Conservation (phyloP, 108 stramenopile genomes). For the Tribonema minus region DNA sequence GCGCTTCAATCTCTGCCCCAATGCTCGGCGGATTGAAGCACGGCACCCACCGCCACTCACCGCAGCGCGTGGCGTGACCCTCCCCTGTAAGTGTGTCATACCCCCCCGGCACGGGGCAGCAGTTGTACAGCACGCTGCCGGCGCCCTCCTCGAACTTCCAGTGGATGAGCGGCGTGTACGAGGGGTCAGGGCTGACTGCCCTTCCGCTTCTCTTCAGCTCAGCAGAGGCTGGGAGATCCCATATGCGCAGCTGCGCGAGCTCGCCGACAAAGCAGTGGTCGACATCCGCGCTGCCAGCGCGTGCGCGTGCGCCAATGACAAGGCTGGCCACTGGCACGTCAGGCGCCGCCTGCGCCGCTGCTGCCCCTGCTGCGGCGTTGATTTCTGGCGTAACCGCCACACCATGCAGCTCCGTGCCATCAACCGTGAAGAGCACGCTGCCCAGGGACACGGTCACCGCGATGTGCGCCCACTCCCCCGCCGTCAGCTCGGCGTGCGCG, state of each 20-base stretch:
- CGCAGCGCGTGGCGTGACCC: conserved; percentile 23
- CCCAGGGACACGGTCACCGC: no score
- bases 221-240: background rate
- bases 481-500: no score
- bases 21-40: conserved; percentile 17
- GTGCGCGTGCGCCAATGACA: background rate
- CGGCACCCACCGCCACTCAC: conserved; percentile 35
- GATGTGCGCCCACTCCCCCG: no score
- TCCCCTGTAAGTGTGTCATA: background rate
- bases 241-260: conserved; percentile 26
- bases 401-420: no score
- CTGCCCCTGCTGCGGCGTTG: background rate
- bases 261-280: conserved; percentile 11
- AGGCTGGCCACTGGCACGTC: background rate
- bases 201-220: background rate
- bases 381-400: no score
- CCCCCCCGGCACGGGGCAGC: conserved; percentile 1
- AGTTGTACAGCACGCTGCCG: conserved; percentile 9
- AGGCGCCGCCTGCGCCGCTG: background rate
- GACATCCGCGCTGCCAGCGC: background rate
- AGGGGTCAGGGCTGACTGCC: background rate
- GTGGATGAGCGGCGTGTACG: background rate
- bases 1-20: no score
- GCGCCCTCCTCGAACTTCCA: conserved; percentile 36
- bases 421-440: no score